Percentiles rank a stretch among this genome's conserved stretches.
These are phyloP conservation scores for Erodium texanum DNA, from an alignment of 441 rosid genomes.

Conservation along the genomic window DNA sequence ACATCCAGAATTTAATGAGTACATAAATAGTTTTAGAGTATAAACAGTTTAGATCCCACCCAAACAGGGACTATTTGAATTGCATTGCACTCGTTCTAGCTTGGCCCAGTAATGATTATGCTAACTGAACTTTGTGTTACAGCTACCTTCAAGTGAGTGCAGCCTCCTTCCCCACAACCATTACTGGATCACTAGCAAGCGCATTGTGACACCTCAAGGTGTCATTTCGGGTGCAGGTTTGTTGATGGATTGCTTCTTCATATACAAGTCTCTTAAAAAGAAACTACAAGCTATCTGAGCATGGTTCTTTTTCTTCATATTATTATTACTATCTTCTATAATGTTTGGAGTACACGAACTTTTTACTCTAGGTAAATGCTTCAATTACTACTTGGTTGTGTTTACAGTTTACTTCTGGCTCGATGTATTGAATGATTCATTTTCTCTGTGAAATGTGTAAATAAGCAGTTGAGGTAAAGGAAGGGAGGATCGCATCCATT, in stretches of 20 bases:
- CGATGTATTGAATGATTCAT: not conserved
- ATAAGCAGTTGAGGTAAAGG: slow-evolving; percentile 64
- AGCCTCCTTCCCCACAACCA: slow-evolving; percentile 61
- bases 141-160: slow-evolving; percentile 35
- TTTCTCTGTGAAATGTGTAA: slow-evolving; percentile 9
- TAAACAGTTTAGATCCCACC: too few relatives aligned
- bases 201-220: slow-evolving; percentile 59
- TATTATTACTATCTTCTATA: not conserved
- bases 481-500: slow-evolving; percentile 45
- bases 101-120: not conserved
- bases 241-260: not conserved
- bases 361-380: not conserved
- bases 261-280: not conserved
- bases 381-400: not conserved
- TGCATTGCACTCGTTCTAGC: not conserved
- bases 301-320: too few relatives aligned
- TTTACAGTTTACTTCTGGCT: not conserved
- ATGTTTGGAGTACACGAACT: not conserved
- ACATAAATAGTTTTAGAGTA: too few relatives aligned
- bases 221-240: slow-evolving; percentile 77
- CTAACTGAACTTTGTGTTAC: slow-evolving; percentile 4
- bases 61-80: not conserved
- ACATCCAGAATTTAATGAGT: not conserved
- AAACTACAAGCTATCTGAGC: not conserved
- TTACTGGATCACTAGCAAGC: slow-evolving; percentile 68